These are phyloP conservation scores for Conticribra guillardii DNA, from an alignment of 108 stramenopile species.

Conservation along the genomic window DNA sequence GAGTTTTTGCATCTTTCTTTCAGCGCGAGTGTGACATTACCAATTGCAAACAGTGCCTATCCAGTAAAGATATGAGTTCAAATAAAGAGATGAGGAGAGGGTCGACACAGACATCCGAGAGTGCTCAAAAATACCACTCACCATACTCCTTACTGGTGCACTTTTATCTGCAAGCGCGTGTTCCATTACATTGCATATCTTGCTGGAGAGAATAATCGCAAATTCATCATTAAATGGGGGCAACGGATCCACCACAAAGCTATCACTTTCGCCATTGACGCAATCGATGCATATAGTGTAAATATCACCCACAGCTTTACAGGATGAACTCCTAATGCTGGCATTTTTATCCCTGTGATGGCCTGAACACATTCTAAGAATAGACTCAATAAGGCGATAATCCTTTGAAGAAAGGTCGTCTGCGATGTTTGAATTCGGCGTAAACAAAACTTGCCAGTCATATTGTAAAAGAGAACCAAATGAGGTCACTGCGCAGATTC, in stretches of 20 bases:
- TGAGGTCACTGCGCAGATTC: constrained; percentile 34
- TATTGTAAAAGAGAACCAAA: constrained; percentile 44
- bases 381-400: constrained; percentile 29
- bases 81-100: not conserved
- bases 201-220: constrained; percentile 21
- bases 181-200: constrained; percentile 48
- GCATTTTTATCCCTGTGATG: constrained; percentile 39
- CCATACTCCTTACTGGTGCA: constrained; percentile 65
- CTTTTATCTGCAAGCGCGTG: constrained; percentile 46
- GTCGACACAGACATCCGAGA: not conserved
- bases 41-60: constrained; percentile 69
- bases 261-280: not conserved
- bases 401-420: constrained; percentile 15
- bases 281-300: constrained; percentile 42
- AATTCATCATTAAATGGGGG: constrained; percentile 13
- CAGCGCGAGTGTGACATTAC: constrained; percentile 64
- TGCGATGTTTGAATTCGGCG: not conserved
- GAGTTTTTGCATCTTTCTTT: constrained; percentile 14
- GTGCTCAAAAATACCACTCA: constrained; percentile 10
- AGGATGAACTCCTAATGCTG: constrained; percentile 57
- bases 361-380: constrained; percentile 47
- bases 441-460: constrained; percentile 62
- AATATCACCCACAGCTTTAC: constrained; percentile 75
- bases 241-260: not conserved
- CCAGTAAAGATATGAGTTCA: not conserved